phyloP scores from a whole-genome alignment of 352 stramenopile species.

The Phytophthora pluvialis region DNA sequence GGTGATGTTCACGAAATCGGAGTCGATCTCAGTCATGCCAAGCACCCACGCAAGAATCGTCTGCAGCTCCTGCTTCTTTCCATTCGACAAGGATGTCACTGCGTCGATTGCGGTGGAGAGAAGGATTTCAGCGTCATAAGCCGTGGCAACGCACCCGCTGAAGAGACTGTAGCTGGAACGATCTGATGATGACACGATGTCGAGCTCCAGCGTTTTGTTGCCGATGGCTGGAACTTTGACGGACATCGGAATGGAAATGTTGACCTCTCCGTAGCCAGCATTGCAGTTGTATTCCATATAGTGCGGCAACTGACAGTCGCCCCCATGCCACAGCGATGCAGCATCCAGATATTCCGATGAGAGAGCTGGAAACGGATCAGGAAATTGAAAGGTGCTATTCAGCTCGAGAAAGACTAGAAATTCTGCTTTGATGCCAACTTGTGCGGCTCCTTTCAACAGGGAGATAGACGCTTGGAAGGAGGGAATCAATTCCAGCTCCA shows the following conservation, averaged over 20 bases:
- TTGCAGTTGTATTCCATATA: conserved; percentile 44
- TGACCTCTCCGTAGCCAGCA: conserved; percentile 36
- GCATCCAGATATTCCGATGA: conserved; percentile 27
- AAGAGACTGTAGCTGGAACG: conserved; percentile 29
- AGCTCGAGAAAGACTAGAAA: conserved; percentile 33
- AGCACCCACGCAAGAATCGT: conserved; percentile 28
- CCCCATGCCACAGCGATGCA: conserved; percentile 29
- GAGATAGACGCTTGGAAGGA: conserved; percentile 31
- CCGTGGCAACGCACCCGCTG: conserved; percentile 32
- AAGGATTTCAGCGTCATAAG: conserved; percentile 33
- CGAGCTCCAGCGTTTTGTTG: conserved; percentile 9
- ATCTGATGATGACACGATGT: conserved; percentile 27
- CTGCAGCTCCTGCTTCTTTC: conserved; percentile 16
- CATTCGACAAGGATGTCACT: conserved; percentile 15
- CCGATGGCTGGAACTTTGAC: conserved; percentile 13
- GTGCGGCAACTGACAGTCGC: conserved; percentile 29
- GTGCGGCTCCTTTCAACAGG: conserved; percentile 22
- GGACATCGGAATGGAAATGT: conserved; percentile 32
- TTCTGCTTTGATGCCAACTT: conserved; percentile 27
- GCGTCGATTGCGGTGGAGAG: conserved; percentile 15
- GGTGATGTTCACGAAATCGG: conserved; percentile 32
- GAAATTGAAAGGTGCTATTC: conserved; percentile 31
- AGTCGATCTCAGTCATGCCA: conserved; percentile 34
- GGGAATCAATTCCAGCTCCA: conserved; percentile 26
- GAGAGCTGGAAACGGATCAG: conserved; percentile 25